Conservation (phyloP, 176 grass and related monocot genomes). For the Aegilops tauschii region DNA sequence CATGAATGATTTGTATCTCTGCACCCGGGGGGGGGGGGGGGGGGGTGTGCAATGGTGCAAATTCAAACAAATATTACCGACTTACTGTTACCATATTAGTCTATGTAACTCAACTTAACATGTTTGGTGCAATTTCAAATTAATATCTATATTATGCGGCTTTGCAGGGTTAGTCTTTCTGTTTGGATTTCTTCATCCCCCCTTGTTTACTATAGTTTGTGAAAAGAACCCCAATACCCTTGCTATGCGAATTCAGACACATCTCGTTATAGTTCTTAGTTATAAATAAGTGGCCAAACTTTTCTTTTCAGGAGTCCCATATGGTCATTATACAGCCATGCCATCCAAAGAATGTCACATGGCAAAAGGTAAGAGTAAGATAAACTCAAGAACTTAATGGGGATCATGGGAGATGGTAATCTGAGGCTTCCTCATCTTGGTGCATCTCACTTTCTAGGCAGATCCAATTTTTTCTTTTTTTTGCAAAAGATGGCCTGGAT, state of each 20-base stretch:
- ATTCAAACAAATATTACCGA: neutral
- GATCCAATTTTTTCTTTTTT: neutral
- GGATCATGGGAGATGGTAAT: conserved; percentile 28
- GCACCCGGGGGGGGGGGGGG: neutral
- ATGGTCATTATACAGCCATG: conserved; percentile 68
- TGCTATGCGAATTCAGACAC: conserved; percentile 34
- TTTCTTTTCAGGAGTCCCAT: conserved; percentile 98
- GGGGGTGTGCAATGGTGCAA: neutral
- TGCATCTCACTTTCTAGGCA: conserved; percentile 7
- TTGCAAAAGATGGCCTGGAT: neutral
- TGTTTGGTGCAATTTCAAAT: conserved; percentile 4
- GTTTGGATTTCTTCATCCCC: conserved; percentile 12
- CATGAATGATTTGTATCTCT: neutral
- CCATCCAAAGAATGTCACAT: conserved; percentile 85
- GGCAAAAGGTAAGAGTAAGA: conserved; percentile 90
- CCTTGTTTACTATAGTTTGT: conserved; percentile 17
- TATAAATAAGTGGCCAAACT: conserved; percentile 54
- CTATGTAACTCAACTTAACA: conserved; percentile 1
- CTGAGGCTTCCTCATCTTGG: conserved; percentile 1
- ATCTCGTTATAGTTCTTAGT: conserved; percentile 46
- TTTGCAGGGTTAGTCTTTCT: neutral
- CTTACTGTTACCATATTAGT: neutral
- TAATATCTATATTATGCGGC: neutral
- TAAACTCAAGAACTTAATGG: conserved; percentile 34
- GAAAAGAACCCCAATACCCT: conserved; percentile 1